Evolutionary conservation across 2,329 filamentous ascomycete species (phyloP).

Genomic region (Neofusicoccum cordaticola): DNA sequence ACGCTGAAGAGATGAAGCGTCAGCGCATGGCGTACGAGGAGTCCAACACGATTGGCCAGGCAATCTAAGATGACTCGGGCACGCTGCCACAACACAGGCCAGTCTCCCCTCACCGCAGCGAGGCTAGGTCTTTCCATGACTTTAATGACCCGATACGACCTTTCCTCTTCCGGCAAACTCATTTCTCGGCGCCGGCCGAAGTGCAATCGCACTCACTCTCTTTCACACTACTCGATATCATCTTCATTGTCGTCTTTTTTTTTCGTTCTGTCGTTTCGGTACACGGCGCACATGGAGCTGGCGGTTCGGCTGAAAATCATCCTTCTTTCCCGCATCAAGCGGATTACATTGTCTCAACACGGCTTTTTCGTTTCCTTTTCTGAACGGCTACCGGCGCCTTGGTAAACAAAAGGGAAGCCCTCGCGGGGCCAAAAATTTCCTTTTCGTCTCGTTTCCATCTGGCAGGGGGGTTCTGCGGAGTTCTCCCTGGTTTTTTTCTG

Average conservation of each 20-base stretch:
- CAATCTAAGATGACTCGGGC: constrained; percentile 2
- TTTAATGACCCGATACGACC: constrained; percentile 15
- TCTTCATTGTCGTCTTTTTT: background rate
- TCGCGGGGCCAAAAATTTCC: constrained; percentile 2
- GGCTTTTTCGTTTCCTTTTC: background rate
- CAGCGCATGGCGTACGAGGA: constrained; percentile 34
- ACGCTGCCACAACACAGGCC: background rate
- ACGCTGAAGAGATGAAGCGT: constrained; percentile 37
- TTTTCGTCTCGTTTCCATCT: background rate
- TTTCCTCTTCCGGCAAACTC: constrained; percentile 1
- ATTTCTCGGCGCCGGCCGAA: background rate
- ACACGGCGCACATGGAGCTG: background rate
- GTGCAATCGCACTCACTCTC: background rate
- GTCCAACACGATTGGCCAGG: constrained; percentile 21
- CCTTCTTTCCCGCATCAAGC: background rate
- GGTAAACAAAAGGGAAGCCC: constrained; percentile 12
- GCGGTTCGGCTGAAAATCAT: constrained; percentile 6
- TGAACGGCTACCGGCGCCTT: constrained; percentile 4
- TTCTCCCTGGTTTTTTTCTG: background rate
- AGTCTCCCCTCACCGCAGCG: background rate
- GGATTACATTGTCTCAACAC: constrained; percentile 1
- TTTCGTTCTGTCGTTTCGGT: background rate
- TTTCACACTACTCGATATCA: background rate
- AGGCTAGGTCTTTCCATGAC: constrained; percentile 8
- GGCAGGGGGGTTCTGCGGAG: background rate